A percentile compares a stretch with the other conserved stretches of the same genome.
Evolutionary conservation across 306 rosid species (phyloP).

Genomic region (Nissolia schottii): DNA sequence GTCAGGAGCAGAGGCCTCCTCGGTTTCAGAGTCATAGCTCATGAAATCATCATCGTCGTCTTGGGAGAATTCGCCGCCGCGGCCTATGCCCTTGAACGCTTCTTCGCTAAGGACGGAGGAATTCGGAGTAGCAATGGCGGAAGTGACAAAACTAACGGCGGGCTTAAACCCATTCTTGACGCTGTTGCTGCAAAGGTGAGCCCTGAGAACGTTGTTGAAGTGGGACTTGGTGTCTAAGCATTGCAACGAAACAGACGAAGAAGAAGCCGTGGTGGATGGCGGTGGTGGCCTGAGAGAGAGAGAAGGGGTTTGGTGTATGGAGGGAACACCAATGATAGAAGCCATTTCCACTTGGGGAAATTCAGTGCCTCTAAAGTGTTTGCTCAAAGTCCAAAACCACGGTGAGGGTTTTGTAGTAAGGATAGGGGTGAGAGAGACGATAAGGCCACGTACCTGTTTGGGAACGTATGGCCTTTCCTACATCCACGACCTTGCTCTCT

Average conservation of each 20-base stretch:
- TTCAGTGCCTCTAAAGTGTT: not conserved
- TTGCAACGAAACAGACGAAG: constrained; percentile 43
- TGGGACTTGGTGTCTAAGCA: constrained; percentile 51
- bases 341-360: constrained; percentile 47
- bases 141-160: constrained; percentile 35
- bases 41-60: constrained; percentile 19
- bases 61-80: constrained; percentile 28
- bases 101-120: constrained; percentile 92
- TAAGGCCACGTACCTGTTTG: not conserved
- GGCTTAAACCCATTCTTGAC: constrained; percentile 21
- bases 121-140: constrained; percentile 86
- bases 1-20: constrained; percentile 12
- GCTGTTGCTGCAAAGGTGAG: constrained; percentile 21
- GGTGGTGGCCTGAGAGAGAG: constrained; percentile 30
- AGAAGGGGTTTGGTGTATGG: constrained; percentile 51
- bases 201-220: constrained; percentile 42
- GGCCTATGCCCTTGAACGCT: constrained; percentile 67
- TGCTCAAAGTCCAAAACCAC: not conserved
- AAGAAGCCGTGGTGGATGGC: constrained; percentile 22
- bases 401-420: not conserved
- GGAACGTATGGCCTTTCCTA: constrained; percentile 25
- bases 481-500: constrained; percentile 25
- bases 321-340: constrained; percentile 61
- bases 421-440: not conserved
- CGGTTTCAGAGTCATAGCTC: constrained; percentile 30